Conservation (phyloP, 805 yeast genomes). For the Clavispora phyllophila region DNA sequence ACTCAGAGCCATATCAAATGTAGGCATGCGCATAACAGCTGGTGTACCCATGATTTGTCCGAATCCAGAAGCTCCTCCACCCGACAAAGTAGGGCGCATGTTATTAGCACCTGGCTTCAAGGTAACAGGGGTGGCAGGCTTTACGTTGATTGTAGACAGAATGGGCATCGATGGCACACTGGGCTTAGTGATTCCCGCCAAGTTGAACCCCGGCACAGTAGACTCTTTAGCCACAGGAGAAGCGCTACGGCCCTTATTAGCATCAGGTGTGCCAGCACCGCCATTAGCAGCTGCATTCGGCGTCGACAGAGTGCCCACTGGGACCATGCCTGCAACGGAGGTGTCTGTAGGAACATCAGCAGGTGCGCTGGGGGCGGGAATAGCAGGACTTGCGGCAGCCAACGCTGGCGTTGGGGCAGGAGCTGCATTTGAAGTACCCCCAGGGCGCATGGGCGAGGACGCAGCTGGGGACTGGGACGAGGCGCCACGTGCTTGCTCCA, state of each 20-base stretch:
- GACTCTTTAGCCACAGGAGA: constrained; percentile 8
- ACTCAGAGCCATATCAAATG: constrained; percentile 57
- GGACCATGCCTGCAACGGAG: constrained; percentile 1
- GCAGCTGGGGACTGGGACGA: constrained; percentile 5
- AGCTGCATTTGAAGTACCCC: constrained; percentile 1
- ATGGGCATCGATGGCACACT: constrained; percentile 66
- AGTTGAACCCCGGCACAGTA: constrained; percentile 21
- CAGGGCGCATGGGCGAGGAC: background rate
- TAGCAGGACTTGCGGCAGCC: background rate
- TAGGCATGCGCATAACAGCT: constrained; percentile 67
- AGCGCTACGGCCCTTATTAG: constrained; percentile 2
- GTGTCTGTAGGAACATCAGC: constrained; percentile 5
- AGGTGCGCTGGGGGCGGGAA: constrained; percentile 2
- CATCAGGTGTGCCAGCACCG: constrained; percentile 4
- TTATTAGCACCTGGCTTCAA: constrained; percentile 48
- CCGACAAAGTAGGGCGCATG: constrained; percentile 72
- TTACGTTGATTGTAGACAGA: constrained; percentile 61
- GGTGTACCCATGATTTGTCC: constrained; percentile 69
- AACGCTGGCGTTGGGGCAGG: background rate
- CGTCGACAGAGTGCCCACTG: constrained; percentile 1
- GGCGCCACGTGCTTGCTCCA: constrained; percentile 23
- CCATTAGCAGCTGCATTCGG: constrained; percentile 5
- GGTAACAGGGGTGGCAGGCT: constrained; percentile 60
- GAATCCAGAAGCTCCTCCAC: constrained; percentile 74
- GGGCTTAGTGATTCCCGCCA: constrained; percentile 43